Evolutionary conservation across 768 basidiomycete genomes (phyloP), one percentile per base, ranked within the genome.

Genomic region (Amanita rimosa): DNA sequence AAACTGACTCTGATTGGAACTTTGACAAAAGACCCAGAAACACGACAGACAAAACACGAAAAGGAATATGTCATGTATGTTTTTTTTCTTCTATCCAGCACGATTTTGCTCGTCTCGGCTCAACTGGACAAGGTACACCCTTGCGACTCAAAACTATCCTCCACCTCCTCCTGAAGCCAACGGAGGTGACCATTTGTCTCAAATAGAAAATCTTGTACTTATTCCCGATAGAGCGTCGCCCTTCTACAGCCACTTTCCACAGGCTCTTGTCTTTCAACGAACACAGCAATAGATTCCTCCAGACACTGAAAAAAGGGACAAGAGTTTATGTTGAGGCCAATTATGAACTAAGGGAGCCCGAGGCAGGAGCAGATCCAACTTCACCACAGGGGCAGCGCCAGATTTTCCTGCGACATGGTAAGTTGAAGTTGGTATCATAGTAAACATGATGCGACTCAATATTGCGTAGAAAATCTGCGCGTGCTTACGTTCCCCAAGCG

Each of bases 351-450:
- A 76, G 81, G 34, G 85, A 90, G 51, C 76, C 87, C 7, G 83
- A 84, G 35, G 63, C 72, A 5, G 71, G 67, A 34, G 77, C 85
- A 10, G 85, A 88, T 45, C 71, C 85, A 2, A 64, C 73, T 44
- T 76, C 84, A 0, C 76, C 81, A 26, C 72, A 79, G 48, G 83
- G 80, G 1, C 87, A 89, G 59, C 80, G 85, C 27, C 87, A 90
- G 61, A 83, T 92, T 48, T 84, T 89, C 64, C 71, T 92, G 35
- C 72, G 77, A 59, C 89, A 92, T 54, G 87, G 90, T 87, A 52
- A 35, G 75, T 53, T 11, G 39, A 13, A 21, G 16, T 37, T 47
- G 26, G 11, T 27, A 46, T 36, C 50, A 29, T 37, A 17, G 13
- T 33, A 43, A 13, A 24, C 6, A 19, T 37, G 9, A 48, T 48